Evolutionary conservation across 2,329 filamentous ascomycete species (phyloP).

Genomic region (Pleomassaria siparia): DNA sequence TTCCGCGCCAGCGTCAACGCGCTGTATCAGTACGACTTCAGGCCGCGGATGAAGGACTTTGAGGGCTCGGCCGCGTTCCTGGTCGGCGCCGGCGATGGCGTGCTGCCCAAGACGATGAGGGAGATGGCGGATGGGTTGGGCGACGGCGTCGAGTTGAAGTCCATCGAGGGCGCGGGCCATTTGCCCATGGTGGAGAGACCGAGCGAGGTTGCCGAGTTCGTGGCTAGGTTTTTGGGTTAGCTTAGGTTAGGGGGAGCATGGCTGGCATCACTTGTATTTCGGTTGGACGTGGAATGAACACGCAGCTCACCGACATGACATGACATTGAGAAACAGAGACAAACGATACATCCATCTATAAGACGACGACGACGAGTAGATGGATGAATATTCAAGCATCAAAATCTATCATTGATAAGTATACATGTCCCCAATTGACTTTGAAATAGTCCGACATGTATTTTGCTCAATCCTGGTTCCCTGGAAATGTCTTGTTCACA

Average conservation of each 20-base stretch:
- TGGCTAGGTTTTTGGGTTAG: conserved; percentile 54
- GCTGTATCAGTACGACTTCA: conserved; percentile 71
- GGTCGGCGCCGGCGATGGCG: conserved; percentile 72
- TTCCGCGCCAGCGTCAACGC: conserved; percentile 70
- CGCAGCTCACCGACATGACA: too few relatives aligned
- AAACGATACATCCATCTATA: too few relatives aligned
- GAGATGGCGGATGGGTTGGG: conserved; percentile 59
- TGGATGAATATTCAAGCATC: too few relatives aligned
- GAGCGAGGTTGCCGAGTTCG: conserved; percentile 64
- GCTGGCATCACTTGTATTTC: too few relatives aligned
- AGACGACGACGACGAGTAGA: too few relatives aligned
- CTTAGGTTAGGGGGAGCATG: background rate
- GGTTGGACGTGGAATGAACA: background rate
- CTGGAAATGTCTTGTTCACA: too few relatives aligned
- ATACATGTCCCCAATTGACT: too few relatives aligned
- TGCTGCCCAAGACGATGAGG: conserved; percentile 77
- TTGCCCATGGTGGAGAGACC: conserved; percentile 82
- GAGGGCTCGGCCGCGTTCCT: conserved; percentile 66
- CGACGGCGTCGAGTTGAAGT: conserved; percentile 58
- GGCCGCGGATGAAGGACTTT: conserved; percentile 56
- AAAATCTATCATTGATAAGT: too few relatives aligned
- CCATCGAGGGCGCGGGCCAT: conserved; percentile 73
- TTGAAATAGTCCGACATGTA: too few relatives aligned
- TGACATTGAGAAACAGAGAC: too few relatives aligned
- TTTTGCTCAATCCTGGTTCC: too few relatives aligned